phyloP scores from a whole-genome alignment of 129 eudicot species.

The Pseudognaphalium luteoalbum region DNA sequence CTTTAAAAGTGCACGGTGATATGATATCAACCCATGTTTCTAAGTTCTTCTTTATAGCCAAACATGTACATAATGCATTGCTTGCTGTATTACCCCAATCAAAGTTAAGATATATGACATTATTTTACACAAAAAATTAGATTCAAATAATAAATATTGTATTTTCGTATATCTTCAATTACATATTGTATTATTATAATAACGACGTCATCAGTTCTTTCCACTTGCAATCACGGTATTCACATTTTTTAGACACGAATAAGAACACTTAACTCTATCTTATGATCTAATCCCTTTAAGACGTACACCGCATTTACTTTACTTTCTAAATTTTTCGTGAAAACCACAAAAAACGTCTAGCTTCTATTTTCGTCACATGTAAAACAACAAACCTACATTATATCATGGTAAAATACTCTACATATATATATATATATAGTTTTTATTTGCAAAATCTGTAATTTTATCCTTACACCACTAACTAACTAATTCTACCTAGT shows the following conservation, averaged over 20 bases:
- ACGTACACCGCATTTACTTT: no score
- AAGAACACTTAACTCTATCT: neutral
- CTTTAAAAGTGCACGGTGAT: slow-evolving; percentile 17
- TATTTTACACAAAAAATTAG: no score
- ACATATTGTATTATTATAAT: neutral
- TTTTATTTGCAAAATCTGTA: no score
- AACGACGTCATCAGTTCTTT: neutral
- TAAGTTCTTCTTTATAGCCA: neutral
- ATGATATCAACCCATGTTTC: slow-evolving; percentile 16
- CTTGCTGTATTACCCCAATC: neutral
- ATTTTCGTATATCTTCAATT: neutral
- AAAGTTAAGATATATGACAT: no score
- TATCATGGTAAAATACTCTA: no score
- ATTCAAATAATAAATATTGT: no score
- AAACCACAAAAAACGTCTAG: neutral
- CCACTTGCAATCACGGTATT: neutral
- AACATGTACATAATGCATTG: slow-evolving; percentile 17
- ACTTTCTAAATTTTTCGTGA: neutral
- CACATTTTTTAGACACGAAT: neutral
- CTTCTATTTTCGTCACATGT: no score
- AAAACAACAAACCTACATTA: no score
- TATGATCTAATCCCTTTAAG: no score
- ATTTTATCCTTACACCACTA: no score
- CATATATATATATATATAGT: no score
- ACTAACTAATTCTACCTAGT: no score